These are phyloP conservation scores for Centaurea solstitialis DNA, from an alignment of 129 eudicot species.

Conservation along the genomic window DNA sequence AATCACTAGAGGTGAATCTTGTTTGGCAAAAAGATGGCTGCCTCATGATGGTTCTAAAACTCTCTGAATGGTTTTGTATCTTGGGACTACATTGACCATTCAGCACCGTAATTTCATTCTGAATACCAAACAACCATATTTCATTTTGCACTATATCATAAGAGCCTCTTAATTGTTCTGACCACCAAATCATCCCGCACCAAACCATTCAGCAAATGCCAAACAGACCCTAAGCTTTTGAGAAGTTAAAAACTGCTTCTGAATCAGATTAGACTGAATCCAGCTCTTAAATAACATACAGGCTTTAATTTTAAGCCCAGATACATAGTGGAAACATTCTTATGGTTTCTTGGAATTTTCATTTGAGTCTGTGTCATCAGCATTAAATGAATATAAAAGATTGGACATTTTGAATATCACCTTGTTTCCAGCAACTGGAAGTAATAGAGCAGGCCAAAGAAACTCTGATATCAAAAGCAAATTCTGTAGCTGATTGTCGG, in stretches of 20 bases:
- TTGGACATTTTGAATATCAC: constrained; percentile 41
- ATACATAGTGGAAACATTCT: neutral
- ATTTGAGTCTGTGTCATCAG: neutral
- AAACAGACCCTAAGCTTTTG: neutral
- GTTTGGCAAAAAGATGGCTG: no score
- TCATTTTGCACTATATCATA: no score
- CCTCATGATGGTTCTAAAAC: no score
- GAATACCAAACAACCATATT: no score
- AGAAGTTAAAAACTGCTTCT: neutral
- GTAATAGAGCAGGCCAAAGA: constrained; percentile 95
- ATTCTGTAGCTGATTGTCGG: constrained; percentile 84
- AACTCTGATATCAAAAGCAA: constrained; percentile 86
- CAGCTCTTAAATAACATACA: neutral
- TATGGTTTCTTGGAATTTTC: neutral
- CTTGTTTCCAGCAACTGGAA: constrained; percentile 97
- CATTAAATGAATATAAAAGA: neutral
- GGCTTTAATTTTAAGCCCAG: neutral
- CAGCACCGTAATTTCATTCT: no score
- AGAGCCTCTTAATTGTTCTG: no score
- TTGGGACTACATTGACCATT: no score
- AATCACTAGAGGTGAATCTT: no score
- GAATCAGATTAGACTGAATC: neutral
- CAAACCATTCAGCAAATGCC: no score
- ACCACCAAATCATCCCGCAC: no score
- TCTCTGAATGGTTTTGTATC: no score